Evolutionary conservation across 1,284 basidiomycete species (phyloP).

Genomic region (Kalmanozyma brasiliensis): DNA sequence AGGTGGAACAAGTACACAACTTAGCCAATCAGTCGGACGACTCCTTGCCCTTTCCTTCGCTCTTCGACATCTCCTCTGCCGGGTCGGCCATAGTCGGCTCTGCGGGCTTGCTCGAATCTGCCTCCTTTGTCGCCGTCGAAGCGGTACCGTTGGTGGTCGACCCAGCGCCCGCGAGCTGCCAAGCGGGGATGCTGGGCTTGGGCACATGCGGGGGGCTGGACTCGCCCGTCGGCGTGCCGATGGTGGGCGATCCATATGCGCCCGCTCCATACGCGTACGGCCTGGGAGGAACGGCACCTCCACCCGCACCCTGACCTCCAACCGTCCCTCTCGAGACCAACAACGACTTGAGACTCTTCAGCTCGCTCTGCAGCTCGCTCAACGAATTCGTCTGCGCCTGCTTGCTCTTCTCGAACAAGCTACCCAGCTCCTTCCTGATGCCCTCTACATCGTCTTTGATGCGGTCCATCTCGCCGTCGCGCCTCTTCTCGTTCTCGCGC

Average conservation of each 20-base stretch:
- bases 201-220: slow-evolving; percentile 49
- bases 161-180: slow-evolving; percentile 61
- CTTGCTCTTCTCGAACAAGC: slow-evolving; percentile 95
- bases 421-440: slow-evolving; percentile 88
- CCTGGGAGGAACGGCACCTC: slow-evolving; percentile 18
- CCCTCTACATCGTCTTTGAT: slow-evolving; percentile 72
- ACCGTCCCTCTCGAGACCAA: slow-evolving; percentile 81
- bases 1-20: neutral
- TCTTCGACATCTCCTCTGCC: slow-evolving; percentile 47
- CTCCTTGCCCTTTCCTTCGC: slow-evolving; percentile 30
- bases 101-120: slow-evolving; percentile 18
- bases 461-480: slow-evolving; percentile 89
- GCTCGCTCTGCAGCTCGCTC: slow-evolving; percentile 87
- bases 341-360: slow-evolving; percentile 92
- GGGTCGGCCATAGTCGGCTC: slow-evolving; percentile 35
- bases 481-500: slow-evolving; percentile 79
- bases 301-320: slow-evolving; percentile 62
- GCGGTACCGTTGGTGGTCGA: slow-evolving; percentile 11
- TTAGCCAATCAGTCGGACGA: slow-evolving; percentile 16
- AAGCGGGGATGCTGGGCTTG: slow-evolving; percentile 63
- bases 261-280: slow-evolving; percentile 36
- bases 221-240: slow-evolving; percentile 40
- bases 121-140: slow-evolving; percentile 13
- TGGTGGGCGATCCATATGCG: slow-evolving; percentile 41
- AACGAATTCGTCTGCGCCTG: slow-evolving; percentile 75